Percentiles rank a stretch among this genome's conserved stretches.
Evolutionary conservation across 2,329 filamentous ascomycete genomes (phyloP).

Genomic region (Neofusicoccum sp.): DNA sequence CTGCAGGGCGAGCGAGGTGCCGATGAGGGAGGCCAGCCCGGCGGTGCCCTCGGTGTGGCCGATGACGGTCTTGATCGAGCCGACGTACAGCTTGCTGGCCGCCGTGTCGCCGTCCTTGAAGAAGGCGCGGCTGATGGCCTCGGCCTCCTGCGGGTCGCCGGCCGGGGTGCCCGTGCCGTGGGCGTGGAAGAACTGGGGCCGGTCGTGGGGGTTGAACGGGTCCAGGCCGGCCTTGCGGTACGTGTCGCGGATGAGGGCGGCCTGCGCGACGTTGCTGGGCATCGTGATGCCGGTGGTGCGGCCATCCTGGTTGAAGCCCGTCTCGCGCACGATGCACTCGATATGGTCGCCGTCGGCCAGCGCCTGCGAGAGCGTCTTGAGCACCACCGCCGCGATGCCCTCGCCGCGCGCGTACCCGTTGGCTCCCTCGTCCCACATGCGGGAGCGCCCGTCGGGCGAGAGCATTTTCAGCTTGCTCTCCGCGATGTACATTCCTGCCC

Average conservation of each 20-base stretch:
- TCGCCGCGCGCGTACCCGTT: conserved; percentile 58
- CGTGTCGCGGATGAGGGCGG: conserved; percentile 36
- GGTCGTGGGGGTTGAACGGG: conserved; percentile 17
- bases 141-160: conserved; percentile 34
- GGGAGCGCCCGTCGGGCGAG: conserved; percentile 30
- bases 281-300: conserved; percentile 43
- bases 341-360: conserved; percentile 51
- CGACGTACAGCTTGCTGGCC: conserved; percentile 19
- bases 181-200: conserved; percentile 38
- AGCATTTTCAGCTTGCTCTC: conserved; percentile 37
- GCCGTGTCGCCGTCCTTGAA: neutral
- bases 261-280: conserved; percentile 41
- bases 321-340: conserved; percentile 42
- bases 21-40: conserved; percentile 35
- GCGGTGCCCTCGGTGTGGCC: conserved; percentile 41
- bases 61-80: conserved; percentile 37
- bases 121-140: conserved; percentile 28
- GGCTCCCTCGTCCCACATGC: conserved; percentile 43
- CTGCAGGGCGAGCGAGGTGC: conserved; percentile 39
- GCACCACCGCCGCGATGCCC: conserved; percentile 52
- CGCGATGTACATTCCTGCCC: conserved; percentile 20
- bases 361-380: conserved; percentile 56
- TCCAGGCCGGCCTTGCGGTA: conserved; percentile 42
- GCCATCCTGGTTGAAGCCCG: conserved; percentile 43
- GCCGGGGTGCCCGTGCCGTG: conserved; percentile 46